Conservation (phyloP, 768 basidiomycete species). For the Psilocybe azurescens region DNA sequence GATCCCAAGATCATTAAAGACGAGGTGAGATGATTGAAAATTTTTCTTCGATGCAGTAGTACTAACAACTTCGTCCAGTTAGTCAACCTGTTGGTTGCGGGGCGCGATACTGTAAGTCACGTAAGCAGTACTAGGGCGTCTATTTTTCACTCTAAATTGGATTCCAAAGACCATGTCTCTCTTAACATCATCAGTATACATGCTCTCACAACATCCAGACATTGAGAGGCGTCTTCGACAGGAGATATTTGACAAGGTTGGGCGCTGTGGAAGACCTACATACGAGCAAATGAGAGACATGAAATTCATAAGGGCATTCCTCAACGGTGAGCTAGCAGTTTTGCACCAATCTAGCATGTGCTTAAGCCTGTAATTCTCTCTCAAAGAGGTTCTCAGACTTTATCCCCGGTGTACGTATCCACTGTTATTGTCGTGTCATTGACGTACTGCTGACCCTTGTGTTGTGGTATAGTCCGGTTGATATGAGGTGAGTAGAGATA, state of each 20-base stretch:
- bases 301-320: conserved; percentile 40
- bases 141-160: too few species aligned
- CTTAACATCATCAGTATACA: conserved; percentile 47
- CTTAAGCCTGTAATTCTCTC: too few species aligned
- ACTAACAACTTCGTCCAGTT: conserved; percentile 31
- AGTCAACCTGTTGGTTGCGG: conserved; percentile 53
- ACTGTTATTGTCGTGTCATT: not conserved
- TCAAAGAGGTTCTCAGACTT: conserved; percentile 47
- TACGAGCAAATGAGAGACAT: conserved; percentile 51
- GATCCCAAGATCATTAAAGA: conserved; percentile 22
- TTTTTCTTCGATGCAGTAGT: not conserved
- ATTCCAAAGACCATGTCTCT: conserved; percentile 39
- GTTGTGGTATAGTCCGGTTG: conserved; percentile 6
- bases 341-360: not conserved
- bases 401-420: conserved; percentile 38
- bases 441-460: not conserved
- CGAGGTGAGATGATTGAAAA: conserved; percentile 13
- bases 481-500: not conserved
- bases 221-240: conserved; percentile 40
- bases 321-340: conserved; percentile 28
- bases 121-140: not conserved
- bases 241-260: conserved; percentile 45
- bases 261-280: conserved; percentile 39
- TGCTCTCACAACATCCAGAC: conserved; percentile 45
- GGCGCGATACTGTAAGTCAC: conserved; percentile 49